Evolutionary conservation across 306 rosid genomes (phyloP), one percentile per base, ranked within the genome.

Genomic region (Malus sieversii): DNA sequence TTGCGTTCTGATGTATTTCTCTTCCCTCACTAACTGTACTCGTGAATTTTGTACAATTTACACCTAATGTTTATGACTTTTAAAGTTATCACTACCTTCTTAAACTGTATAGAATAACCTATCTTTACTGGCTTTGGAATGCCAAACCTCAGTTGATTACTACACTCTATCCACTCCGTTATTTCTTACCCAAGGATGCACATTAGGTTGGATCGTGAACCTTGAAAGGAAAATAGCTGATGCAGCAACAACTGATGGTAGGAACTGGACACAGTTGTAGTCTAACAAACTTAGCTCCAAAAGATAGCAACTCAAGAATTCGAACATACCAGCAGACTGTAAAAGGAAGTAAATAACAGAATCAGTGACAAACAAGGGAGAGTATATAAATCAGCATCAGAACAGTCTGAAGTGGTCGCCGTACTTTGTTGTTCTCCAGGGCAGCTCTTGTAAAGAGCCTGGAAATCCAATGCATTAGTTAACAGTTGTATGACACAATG

Each of bases 131-230:
- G 27, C 33, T 46, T 23, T 5, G 19, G 18, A 60, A 60, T 60
- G 33, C 8, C 65, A 60, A 25, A 60, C 30, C 32, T 60, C 66
- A 60, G 66, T 60, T 60, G 27, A 60, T 60, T 15, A 60, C 35
- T 22, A 4, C 2, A 63, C 5, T 32, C 5, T 8, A 30, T 63
- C 38, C 10, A 6, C 20, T 62, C 10, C 46, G n/a, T 30, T 74
- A 62, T 70, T 78, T 71, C 86, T 83, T 84, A 87, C 90, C 90
- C 90, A 87, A 11, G 90, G 90, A 73, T 82, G 86, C 19, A 52
- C 66, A 55, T 64, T 51, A 40, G 85, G 85, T 66, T 80, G 64
- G 33, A 80, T 52, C 4, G 77, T 84, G 74, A 84, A 80, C 38
- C 76, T 72, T n/a, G 90, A 75, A 67, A 87, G 86, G 73, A 87